Conservation (phyloP, 495 filamentous ascomycete species). For the Massariosphaeria phaeospora region DNA sequence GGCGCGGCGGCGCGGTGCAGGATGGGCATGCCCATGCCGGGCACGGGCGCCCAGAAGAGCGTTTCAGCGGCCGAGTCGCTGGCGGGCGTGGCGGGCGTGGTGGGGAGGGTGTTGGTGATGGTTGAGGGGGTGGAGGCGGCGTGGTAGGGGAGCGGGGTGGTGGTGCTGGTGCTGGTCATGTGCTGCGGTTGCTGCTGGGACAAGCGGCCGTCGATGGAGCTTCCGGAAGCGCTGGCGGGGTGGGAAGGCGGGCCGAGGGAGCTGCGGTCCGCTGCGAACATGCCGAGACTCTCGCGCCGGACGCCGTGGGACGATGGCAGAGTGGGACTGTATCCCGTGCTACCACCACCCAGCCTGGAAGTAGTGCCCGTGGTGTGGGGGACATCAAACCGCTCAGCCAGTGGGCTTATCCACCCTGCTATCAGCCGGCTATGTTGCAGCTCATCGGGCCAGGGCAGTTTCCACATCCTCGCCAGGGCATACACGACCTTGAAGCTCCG, state of each 20-base stretch:
- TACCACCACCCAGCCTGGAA: too few relatives aligned
- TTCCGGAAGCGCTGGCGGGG: neutral
- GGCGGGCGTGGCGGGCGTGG: neutral
- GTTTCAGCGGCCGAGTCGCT: conserved; percentile 19
- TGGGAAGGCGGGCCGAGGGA: neutral
- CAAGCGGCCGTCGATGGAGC: too few relatives aligned
- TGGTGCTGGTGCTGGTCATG: neutral
- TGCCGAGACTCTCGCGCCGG: neutral
- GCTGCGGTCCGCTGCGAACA: neutral
- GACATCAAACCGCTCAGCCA: neutral
- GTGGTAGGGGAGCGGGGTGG: neutral
- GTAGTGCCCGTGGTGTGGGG: neutral
- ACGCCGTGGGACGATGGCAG: neutral
- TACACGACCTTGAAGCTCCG: conserved; percentile 55
- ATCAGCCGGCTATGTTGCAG: conserved; percentile 14
- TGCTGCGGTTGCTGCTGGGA: too few relatives aligned
- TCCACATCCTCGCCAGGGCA: conserved; percentile 54
- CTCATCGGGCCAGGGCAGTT: conserved; percentile 42
- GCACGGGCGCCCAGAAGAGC: conserved; percentile 38
- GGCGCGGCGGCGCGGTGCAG: conserved; percentile 1
- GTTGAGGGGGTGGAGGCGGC: neutral
- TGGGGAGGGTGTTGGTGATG: neutral
- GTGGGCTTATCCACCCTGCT: conserved; percentile 3
- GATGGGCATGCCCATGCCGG: conserved; percentile 32
- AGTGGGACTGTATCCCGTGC: too few relatives aligned